Conservation (phyloP, 202 grass and related monocot species). For the Eragrostis tef region DNA sequence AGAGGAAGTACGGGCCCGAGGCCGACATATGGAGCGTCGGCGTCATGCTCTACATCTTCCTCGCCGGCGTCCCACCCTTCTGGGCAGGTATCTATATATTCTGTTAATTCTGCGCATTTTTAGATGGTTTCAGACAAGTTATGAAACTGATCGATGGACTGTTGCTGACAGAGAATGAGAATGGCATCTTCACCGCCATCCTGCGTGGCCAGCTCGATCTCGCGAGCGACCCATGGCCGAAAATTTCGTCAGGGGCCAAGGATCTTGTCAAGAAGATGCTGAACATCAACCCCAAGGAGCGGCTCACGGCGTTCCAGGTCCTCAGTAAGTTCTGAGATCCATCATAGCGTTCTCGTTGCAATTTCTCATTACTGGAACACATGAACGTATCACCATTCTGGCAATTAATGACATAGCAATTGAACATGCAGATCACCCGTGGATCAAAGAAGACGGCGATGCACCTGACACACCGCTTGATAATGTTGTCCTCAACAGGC, state of each 20-base stretch:
- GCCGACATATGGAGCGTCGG: slow-evolving; percentile 93
- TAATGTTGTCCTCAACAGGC: slow-evolving; percentile 73
- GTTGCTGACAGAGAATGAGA: slow-evolving; percentile 60
- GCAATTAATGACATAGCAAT: neutral
- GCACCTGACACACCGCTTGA: slow-evolving; percentile 75
- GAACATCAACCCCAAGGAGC: slow-evolving; percentile 74
- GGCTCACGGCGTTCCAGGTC: slow-evolving; percentile 85
- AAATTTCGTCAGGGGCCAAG: slow-evolving; percentile 74
- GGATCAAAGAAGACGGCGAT: slow-evolving; percentile 93
- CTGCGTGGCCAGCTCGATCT: slow-evolving; percentile 70
- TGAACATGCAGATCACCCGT: slow-evolving; percentile 64
- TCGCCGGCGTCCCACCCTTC: slow-evolving; percentile 82
- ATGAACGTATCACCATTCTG: neutral
- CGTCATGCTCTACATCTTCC: slow-evolving; percentile 97
- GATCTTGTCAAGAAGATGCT: slow-evolving; percentile 90
- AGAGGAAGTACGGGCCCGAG: slow-evolving; percentile 71
- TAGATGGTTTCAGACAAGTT: neutral
- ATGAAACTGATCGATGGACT: neutral
- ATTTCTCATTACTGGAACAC: neutral
- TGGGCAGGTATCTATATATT: slow-evolving; percentile 48
- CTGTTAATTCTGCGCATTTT: slow-evolving; percentile 8
- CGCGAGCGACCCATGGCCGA: slow-evolving; percentile 77
- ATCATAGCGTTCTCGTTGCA: neutral
- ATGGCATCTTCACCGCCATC: slow-evolving; percentile 87
- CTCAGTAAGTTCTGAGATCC: slow-evolving; percentile 62